phyloP scores from a whole-genome alignment of 179 eudicot genomes.

The Spinacia oleracea region DNA sequence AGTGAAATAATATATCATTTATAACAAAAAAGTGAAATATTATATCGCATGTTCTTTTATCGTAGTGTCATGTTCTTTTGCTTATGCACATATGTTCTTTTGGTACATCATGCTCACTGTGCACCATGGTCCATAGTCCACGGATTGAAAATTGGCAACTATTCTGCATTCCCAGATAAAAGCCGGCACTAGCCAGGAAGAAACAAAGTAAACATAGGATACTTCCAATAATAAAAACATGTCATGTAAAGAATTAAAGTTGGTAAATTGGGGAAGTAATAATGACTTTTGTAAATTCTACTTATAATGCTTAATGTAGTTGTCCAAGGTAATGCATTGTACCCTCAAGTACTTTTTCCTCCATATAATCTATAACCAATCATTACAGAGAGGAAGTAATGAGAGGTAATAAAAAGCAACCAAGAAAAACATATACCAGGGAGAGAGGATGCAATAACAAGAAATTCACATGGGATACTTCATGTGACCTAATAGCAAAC shows the following conservation, averaged over 20 bases:
- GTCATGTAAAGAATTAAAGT: background rate
- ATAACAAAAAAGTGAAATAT: no score
- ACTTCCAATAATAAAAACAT: background rate
- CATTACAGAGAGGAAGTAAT: background rate
- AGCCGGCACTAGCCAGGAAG: background rate
- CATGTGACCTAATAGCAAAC: background rate
- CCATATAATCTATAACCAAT: background rate
- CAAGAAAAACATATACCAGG: background rate
- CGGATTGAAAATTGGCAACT: no score
- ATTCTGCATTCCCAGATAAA: background rate
- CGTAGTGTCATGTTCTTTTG: no score
- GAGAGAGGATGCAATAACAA: background rate
- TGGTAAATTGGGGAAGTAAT: background rate
- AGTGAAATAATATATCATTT: no score
- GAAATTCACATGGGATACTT: background rate
- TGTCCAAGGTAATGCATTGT: background rate
- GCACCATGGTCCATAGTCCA: no score
- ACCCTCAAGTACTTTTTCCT: background rate
- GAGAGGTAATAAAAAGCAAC: background rate
- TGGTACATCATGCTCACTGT: no score
- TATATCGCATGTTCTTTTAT: no score
- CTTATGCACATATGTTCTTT: no score
- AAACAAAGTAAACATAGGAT: background rate
- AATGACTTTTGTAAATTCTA: background rate
- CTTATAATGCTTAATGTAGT: background rate